Conservation (phyloP, 2,329 filamentous ascomycete species). For the Arthrobotrys entomopaga region DNA sequence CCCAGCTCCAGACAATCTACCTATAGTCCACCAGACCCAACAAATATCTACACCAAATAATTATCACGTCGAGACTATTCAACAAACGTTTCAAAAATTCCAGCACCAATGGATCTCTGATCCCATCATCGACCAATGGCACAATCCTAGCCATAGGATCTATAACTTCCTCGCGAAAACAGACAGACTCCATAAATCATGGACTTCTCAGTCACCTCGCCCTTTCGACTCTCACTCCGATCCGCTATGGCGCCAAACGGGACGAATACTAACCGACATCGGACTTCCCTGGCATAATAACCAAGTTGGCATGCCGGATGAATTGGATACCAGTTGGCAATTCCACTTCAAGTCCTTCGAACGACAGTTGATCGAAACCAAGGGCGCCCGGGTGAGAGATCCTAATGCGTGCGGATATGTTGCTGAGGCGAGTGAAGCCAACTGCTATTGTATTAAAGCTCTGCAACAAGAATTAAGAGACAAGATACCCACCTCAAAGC, state of each 20-base stretch:
- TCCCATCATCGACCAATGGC: constrained; percentile 30
- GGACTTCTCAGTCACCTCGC: background rate
- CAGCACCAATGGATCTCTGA: constrained; percentile 25
- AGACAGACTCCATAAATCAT: constrained; percentile 11
- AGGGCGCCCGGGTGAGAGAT: constrained; percentile 25
- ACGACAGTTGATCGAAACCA: constrained; percentile 4
- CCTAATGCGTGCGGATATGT: constrained; percentile 24
- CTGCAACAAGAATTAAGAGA: constrained; percentile 34
- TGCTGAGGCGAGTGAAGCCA: constrained; percentile 19
- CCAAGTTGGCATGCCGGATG: constrained; percentile 29
- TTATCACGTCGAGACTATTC: background rate
- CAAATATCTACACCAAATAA: background rate
- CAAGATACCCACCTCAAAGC: background rate
- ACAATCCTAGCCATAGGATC: constrained; percentile 18
- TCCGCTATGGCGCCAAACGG: constrained; percentile 27
- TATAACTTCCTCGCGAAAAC: constrained; percentile 8
- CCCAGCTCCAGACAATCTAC: too few species aligned
- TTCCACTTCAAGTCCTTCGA: constrained; percentile 43
- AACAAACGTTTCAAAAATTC: background rate
- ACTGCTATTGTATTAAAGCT: constrained; percentile 44
- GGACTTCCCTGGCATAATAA: constrained; percentile 44
- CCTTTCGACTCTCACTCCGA: constrained; percentile 34
- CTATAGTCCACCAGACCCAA: too few species aligned
- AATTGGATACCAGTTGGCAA: constrained; percentile 31
- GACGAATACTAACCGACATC: constrained; percentile 7